Evolutionary conservation across 257 asterid genomes (phyloP).

Genomic region (Cinchona pubescens): DNA sequence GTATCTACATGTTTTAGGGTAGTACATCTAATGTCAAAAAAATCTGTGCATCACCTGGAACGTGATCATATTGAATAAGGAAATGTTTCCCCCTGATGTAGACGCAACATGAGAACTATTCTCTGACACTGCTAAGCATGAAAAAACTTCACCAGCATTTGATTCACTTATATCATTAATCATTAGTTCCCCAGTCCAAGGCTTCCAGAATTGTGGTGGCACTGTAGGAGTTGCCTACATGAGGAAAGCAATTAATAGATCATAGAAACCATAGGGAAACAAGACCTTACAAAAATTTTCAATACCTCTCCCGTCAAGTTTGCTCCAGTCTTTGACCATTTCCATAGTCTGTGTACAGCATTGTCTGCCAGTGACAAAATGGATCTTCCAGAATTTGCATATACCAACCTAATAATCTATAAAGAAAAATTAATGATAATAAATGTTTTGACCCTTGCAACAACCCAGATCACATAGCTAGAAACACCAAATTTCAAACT

Average conservation of each 20-base stretch:
- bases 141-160: slow-evolving; percentile 58
- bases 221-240: slow-evolving; percentile 50
- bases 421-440: slow-evolving; percentile 9
- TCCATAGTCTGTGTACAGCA: slow-evolving; percentile 75
- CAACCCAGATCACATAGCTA: not conserved
- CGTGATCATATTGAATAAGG: slow-evolving; percentile 58
- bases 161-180: slow-evolving; percentile 58
- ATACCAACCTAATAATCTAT: slow-evolving; percentile 58
- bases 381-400: slow-evolving; percentile 61
- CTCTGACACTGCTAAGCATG: slow-evolving; percentile 71
- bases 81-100: slow-evolving; percentile 71
- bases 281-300: slow-evolving; percentile 5
- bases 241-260: not conserved
- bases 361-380: slow-evolving; percentile 57
- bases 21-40: not conserved
- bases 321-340: slow-evolving; percentile 52
- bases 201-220: slow-evolving; percentile 66
- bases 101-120: slow-evolving; percentile 63
- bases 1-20: not conserved
- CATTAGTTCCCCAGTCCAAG: slow-evolving; percentile 58
- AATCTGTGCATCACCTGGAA: slow-evolving; percentile 42
- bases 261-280: slow-evolving; percentile 10
- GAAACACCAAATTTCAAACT: not conserved
- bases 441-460: not conserved
- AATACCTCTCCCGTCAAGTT: slow-evolving; percentile 52